Evolutionary conservation across 192 early-diverging fungal genomes (phyloP).

Genomic region (Phlyctochytrium arcticum): DNA sequence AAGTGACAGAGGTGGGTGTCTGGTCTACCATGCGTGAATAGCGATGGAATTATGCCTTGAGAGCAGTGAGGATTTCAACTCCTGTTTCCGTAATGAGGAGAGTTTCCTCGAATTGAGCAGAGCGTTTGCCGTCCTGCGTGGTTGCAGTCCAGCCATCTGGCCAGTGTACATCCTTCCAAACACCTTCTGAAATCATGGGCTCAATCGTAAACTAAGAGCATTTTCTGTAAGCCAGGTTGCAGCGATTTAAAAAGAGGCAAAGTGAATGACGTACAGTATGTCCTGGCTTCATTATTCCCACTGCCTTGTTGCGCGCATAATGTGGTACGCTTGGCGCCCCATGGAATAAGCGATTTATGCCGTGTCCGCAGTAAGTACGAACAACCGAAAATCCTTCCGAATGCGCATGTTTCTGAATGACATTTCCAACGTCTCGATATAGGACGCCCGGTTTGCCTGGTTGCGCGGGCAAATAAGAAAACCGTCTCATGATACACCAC

Average conservation of each 20-base stretch:
- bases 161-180: conserved; percentile 50
- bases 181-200: conserved; percentile 97
- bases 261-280: conserved; percentile 49
- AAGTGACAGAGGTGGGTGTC: no score
- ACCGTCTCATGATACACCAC: background rate
- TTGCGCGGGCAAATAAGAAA: background rate
- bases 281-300: conserved; percentile 93
- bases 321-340: conserved; percentile 88
- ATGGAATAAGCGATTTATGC: conserved; percentile 86
- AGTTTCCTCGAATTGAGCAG: conserved; percentile 97
- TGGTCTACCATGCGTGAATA: no score
- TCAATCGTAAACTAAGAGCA: conserved; percentile 84
- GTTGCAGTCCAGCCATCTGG: conserved; percentile 77
- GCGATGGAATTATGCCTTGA: no score
- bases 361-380: conserved; percentile 89
- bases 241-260: background rate
- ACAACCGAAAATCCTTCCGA: conserved; percentile 88
- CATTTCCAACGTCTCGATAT: conserved; percentile 89
- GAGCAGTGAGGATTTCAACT: conserved; percentile 72
- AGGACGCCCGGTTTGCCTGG: conserved; percentile 84
- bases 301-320: conserved; percentile 93
- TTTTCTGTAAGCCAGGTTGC: no score
- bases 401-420: conserved; percentile 83
- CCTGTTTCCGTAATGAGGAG: conserved; percentile 89
- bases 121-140: conserved; percentile 89